phyloP scores from a whole-genome alignment of 164 flowering plant species.

The Umbellularia californica region DNA sequence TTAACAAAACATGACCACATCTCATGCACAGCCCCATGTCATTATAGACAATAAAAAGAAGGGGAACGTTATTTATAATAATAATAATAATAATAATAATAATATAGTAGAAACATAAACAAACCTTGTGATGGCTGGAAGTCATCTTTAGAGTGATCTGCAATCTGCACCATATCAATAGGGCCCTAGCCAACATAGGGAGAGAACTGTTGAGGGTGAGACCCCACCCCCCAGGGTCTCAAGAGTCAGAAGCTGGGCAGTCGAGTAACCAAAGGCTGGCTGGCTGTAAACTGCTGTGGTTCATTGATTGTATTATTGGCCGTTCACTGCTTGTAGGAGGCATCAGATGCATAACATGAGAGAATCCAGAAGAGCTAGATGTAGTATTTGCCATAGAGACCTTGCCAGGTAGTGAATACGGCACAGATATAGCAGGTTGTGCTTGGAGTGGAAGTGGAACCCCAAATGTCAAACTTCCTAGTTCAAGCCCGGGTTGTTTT shows the following conservation, averaged over 20 bases:
- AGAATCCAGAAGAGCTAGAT: conserved; percentile 32
- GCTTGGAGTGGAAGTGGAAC: conserved; percentile 42
- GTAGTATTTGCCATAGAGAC: conserved; percentile 29
- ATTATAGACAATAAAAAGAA: too few species aligned
- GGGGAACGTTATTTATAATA: too few species aligned
- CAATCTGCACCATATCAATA: conserved; percentile 23
- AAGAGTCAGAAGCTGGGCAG: conserved; percentile 67
- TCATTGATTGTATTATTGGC: conserved; percentile 31
- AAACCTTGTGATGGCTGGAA: conserved; percentile 24
- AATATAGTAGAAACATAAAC: neutral
- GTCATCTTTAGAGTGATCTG: conserved; percentile 35
- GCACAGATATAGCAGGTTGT: conserved; percentile 25
- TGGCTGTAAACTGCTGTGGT: conserved; percentile 44
- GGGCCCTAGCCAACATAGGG: conserved; percentile 37
- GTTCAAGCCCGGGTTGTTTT: conserved; percentile 33
- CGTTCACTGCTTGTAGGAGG: conserved; percentile 44
- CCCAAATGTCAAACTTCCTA: conserved; percentile 32
- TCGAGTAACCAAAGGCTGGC: conserved; percentile 60
- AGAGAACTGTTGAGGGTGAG: conserved; percentile 49
- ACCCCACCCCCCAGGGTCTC: conserved; percentile 50
- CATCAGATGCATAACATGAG: conserved; percentile 43
- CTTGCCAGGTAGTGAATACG: conserved; percentile 40
- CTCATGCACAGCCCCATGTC: too few species aligned
- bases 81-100: neutral
- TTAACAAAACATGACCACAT: neutral